Conservation (phyloP, 1,284 basidiomycete genomes). For the Irpex rosettiformis region DNA sequence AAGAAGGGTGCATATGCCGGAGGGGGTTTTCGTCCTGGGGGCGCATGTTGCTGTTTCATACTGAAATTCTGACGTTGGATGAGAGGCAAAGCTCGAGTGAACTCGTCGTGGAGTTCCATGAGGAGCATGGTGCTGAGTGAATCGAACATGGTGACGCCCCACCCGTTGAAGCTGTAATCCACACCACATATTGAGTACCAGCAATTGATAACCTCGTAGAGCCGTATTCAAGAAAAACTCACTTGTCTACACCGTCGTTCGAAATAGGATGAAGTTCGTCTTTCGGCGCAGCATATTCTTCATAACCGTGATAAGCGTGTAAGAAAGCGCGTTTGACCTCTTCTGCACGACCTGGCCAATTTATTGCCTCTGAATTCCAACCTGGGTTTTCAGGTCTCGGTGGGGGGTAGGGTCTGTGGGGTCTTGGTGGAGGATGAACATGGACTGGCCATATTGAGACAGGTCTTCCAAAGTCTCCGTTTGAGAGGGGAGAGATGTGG, state of each 20-base stretch:
- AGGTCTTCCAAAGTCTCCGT: background rate
- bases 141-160: conserved; percentile 84
- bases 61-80: conserved; percentile 58
- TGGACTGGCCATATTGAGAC: background rate
- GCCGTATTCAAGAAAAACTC: too few relatives aligned
- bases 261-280: conserved; percentile 61
- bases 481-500: background rate
- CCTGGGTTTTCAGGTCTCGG: too few relatives aligned
- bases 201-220: too few relatives aligned
- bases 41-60: conserved; percentile 26
- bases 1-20: conserved; percentile 50
- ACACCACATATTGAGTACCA: background rate
- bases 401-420: too few relatives aligned
- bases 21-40: background rate
- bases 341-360: conserved; percentile 52
- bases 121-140: conserved; percentile 89
- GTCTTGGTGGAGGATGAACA: background rate
- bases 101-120: conserved; percentile 83
- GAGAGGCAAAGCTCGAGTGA: conserved; percentile 66
- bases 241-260: conserved; percentile 50
- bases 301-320: conserved; percentile 65
- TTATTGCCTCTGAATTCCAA: background rate
- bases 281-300: conserved; percentile 48
- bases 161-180: conserved; percentile 65
- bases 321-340: conserved; percentile 57